Evolutionary conservation across 2,329 filamentous ascomycete species (phyloP).

Genomic region (Clarireedia hainanense): DNA sequence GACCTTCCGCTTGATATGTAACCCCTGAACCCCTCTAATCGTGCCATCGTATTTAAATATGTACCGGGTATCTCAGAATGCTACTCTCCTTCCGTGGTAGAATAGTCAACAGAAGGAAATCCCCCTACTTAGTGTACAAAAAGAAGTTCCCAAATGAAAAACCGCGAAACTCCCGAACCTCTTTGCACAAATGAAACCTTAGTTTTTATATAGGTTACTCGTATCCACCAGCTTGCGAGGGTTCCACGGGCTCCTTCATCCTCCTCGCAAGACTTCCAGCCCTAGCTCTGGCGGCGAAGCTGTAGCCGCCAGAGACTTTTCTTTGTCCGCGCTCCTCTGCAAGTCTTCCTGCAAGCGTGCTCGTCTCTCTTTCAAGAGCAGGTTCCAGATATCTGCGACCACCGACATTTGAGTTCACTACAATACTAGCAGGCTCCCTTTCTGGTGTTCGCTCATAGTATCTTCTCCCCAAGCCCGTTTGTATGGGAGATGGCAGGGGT

Average conservation of each 20-base stretch:
- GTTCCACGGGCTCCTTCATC: slow-evolving; percentile 16
- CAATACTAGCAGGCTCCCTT: slow-evolving; percentile 13
- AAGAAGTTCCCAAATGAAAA: neutral
- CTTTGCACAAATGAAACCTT: neutral
- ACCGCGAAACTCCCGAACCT: neutral
- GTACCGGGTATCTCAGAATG: slow-evolving; percentile 8
- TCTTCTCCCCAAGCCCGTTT: slow-evolving; percentile 14
- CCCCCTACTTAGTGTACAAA: neutral
- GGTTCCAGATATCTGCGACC: slow-evolving; percentile 25
- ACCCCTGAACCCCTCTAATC: slow-evolving; percentile 7
- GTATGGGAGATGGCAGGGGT: slow-evolving; percentile 40
- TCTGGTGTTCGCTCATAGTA: slow-evolving; percentile 8
- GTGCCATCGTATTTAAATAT: slow-evolving; percentile 10
- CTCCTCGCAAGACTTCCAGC: slow-evolving; percentile 20
- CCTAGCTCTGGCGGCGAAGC: slow-evolving; percentile 16
- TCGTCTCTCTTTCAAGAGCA: slow-evolving; percentile 27
- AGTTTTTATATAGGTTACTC: slow-evolving; percentile 11
- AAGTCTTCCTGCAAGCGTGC: slow-evolving; percentile 16
- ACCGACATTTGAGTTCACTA: slow-evolving; percentile 11
- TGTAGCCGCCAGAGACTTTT: slow-evolving; percentile 21
- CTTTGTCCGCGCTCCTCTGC: slow-evolving; percentile 24
- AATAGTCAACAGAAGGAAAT: neutral
- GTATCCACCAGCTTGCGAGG: slow-evolving; percentile 17
- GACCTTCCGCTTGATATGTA: slow-evolving; percentile 4
- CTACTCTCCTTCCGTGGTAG: slow-evolving; percentile 2